phyloP scores from a whole-genome alignment of 1,284 basidiomycete genomes.

The Sporisorium exsertum region DNA sequence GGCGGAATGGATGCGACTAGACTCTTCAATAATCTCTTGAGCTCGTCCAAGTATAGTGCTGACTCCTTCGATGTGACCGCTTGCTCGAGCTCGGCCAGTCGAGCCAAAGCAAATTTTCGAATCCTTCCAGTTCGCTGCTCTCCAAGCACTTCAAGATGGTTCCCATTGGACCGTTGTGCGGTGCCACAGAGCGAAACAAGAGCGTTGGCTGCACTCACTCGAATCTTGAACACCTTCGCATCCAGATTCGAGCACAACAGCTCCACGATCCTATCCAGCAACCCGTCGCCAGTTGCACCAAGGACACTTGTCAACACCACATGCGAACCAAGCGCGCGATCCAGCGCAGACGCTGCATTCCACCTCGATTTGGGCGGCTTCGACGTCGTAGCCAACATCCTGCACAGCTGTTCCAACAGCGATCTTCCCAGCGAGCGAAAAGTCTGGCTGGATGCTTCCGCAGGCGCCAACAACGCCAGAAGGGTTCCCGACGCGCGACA shows the following conservation, averaged over 20 bases:
- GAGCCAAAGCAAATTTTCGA: conserved; percentile 5
- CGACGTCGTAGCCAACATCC: conserved; percentile 21
- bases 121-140: conserved; percentile 9
- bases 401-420: conserved; percentile 28
- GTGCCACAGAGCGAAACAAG: conserved; percentile 17
- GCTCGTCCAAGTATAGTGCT: conserved; percentile 28
- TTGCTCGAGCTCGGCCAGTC: conserved; percentile 14
- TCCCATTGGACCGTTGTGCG: background rate
- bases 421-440: background rate
- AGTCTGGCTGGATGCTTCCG: background rate
- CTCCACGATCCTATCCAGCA: conserved; percentile 18
- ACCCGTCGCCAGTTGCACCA: background rate
- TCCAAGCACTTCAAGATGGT: conserved; percentile 12
- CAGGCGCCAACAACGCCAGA: conserved; percentile 17
- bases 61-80: conserved; percentile 23
- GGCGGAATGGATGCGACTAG: background rate
- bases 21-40: conserved; percentile 12
- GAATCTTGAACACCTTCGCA: conserved; percentile 40
- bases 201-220: conserved; percentile 26
- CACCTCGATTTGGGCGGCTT: conserved; percentile 46
- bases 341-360: conserved; percentile 45
- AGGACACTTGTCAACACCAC: conserved; percentile 8
- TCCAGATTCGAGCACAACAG: conserved; percentile 19
- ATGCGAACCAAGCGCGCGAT: conserved; percentile 25
- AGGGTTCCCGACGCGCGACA: conserved; percentile 30